Base-by-base conservation (phyloP, 768 basidiomycete genomes). In the Dacryopinax primogenitus region DNA sequence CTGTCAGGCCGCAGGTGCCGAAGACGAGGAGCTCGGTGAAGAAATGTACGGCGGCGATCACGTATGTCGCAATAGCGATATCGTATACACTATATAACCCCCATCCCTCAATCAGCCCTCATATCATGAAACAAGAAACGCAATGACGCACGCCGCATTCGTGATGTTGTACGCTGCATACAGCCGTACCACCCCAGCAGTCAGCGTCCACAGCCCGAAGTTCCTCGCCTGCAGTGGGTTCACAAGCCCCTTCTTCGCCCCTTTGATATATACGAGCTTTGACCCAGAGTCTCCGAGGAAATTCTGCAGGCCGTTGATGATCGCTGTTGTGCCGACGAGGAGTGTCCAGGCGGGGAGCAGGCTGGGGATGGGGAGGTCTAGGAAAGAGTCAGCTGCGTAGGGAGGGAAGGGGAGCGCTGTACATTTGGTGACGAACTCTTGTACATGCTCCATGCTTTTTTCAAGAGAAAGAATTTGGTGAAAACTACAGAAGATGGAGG, bases 151-250 rank as follows among this genome's bases (percentile, higher is more conserved):
- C 95, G 81, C 78, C 76, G 90, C 90, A 72, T 84, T 80, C 66
- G 85, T 78, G 69, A 97, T 88, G 73, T 97, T 80, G 76, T 93
- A 97, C 4, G 95, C 92, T 12, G 92, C 90, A 70, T 93, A 93
- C 61, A 80, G 77, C 35, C 95, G 85, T 62, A 98, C 84, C 51
- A 88, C 77, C 26, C 89, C 90, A 7, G 91, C 84, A 3, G 88
- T 86, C 62, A 95, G 74, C 0, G 94, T 97, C 95, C 95, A 99
- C 0, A 84, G 81, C 0, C 83, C 94, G 73, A 96, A 96, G 3
- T 92, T 90, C 51, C 95, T 83, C 36, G 90, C 88, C 69, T 94
- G 90, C 21, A 98, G 80, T 18, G 80, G 75, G 6, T 91, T 93
- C 12, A 99, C 95, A 72, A 62, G 23, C 76, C 78, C 76, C 68